A percentile compares a stretch with the other conserved stretches of the same genome.
Conservation (phyloP, 2,329 filamentous ascomycete species). For the Alternaria triticimaculans region DNA sequence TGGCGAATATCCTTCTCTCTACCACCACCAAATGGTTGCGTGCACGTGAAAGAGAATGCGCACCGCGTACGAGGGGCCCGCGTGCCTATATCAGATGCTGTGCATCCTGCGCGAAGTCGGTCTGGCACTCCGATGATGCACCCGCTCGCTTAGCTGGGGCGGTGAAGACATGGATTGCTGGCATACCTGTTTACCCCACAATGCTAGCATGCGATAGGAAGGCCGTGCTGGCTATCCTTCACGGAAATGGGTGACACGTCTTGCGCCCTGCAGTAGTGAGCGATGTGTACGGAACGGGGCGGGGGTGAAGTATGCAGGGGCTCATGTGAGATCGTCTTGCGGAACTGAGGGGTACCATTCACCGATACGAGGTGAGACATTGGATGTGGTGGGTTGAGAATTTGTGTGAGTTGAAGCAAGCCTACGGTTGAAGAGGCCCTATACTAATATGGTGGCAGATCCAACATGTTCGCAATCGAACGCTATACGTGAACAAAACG, state of each 20-base stretch:
- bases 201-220: constrained; percentile 10
- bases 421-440: constrained; percentile 1
- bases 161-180: constrained; percentile 26
- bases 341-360: constrained; percentile 6
- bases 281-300: constrained; percentile 8
- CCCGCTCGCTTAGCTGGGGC: constrained; percentile 23
- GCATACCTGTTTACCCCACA: constrained; percentile 13
- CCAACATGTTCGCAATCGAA: not conserved
- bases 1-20: not conserved
- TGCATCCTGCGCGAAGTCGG: not conserved
- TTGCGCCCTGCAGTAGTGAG: constrained; percentile 8
- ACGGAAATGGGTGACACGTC: constrained; percentile 9
- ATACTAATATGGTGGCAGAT: not conserved
- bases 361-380: not conserved
- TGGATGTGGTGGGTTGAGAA: not conserved
- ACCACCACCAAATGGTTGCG: not conserved
- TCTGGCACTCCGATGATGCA: constrained; percentile 6
- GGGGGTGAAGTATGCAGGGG: constrained; percentile 10
- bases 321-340: constrained; percentile 11
- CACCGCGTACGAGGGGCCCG: not conserved
- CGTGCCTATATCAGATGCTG: constrained; percentile 6
- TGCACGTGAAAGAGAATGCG: not conserved
- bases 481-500: not conserved
- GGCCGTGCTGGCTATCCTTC: not conserved
- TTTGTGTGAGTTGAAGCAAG: not conserved